These are phyloP conservation scores for Cyberlindnera mississippiensis DNA, from an alignment of 805 yeast species.

Conservation along the genomic window DNA sequence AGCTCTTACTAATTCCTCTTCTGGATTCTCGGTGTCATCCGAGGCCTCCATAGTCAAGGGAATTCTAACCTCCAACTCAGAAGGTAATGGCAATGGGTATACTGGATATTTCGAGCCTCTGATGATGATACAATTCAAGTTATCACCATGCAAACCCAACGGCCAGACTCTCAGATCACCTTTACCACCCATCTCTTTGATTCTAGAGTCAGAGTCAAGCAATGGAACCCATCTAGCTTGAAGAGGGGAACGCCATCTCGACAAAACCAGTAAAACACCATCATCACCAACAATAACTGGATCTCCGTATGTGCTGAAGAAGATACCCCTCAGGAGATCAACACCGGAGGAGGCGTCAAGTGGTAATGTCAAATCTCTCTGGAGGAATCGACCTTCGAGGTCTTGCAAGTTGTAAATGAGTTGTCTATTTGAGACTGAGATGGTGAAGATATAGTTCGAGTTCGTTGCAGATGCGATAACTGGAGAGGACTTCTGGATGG, in stretches of 20 bases:
- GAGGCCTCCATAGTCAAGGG: slow-evolving; percentile 42
- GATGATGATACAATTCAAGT: slow-evolving; percentile 68
- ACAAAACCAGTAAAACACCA: slow-evolving; percentile 63
- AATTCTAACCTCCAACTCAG: slow-evolving; percentile 66
- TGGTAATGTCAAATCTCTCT: slow-evolving; percentile 46
- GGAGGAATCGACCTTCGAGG: slow-evolving; percentile 44
- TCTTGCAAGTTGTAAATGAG: slow-evolving; percentile 41
- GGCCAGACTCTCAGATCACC: slow-evolving; percentile 83
- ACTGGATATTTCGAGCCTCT: slow-evolving; percentile 73
- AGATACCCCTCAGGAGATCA: slow-evolving; percentile 54
- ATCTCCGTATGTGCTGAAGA: slow-evolving; percentile 85
- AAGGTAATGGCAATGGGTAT: slow-evolving; percentile 80
- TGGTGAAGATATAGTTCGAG: slow-evolving; percentile 28
- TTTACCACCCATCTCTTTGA: slow-evolving; percentile 43
- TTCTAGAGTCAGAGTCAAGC: slow-evolving; percentile 48
- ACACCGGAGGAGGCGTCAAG: slow-evolving; percentile 24
- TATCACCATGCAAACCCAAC: slow-evolving; percentile 67
- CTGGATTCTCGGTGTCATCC: slow-evolving; percentile 36
- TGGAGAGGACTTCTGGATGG: slow-evolving; percentile 67
- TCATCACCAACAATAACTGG: slow-evolving; percentile 85
- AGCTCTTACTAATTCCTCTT: slow-evolving; percentile 61
- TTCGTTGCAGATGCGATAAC: slow-evolving; percentile 49
- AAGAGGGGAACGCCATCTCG: slow-evolving; percentile 71
- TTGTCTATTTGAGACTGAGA: slow-evolving; percentile 29
- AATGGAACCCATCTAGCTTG: slow-evolving; percentile 89